phyloP scores from a whole-genome alignment of 179 eudicot genomes.

The Nepenthes alata region DNA sequence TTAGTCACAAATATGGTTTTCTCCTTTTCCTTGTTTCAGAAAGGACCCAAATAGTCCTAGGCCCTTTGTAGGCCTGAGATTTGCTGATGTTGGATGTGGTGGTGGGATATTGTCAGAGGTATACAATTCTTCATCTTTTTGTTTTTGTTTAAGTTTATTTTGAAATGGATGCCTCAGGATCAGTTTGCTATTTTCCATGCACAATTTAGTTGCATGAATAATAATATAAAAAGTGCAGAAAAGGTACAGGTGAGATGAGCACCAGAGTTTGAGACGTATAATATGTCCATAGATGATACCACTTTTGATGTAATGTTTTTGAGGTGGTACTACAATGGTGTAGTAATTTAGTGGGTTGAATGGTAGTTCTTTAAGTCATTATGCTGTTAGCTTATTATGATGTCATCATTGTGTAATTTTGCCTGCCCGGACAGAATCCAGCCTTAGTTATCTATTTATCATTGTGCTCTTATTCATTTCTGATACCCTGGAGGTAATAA shows the following conservation, averaged over 20 bases:
- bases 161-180: not conserved
- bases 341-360: not conserved
- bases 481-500: no score
- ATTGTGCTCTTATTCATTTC: no score
- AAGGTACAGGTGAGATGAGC: not conserved
- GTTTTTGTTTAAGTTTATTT: not conserved
- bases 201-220: not conserved
- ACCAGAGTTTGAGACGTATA: no score
- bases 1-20: not conserved
- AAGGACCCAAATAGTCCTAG: constrained; percentile 61
- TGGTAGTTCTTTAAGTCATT: not conserved
- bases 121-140: constrained; percentile 3
- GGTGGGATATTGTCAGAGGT: constrained; percentile 97
- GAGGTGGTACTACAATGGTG: no score
- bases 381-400: not conserved
- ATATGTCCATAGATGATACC: no score
- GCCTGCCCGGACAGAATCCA: not conserved
- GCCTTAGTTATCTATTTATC: no score
- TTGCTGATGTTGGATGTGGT: constrained; percentile 95
- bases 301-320: no score
- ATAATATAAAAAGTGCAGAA: not conserved
- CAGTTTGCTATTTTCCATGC: not conserved
- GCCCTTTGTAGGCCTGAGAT: constrained; percentile 84
- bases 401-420: not conserved
- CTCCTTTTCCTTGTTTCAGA: constrained; percentile 32